A percentile compares a stretch with the other conserved stretches of the same genome.
These are phyloP conservation scores for Phytophthora tubulina DNA, from an alignment of 352 stramenopile species.

Conservation along the genomic window DNA sequence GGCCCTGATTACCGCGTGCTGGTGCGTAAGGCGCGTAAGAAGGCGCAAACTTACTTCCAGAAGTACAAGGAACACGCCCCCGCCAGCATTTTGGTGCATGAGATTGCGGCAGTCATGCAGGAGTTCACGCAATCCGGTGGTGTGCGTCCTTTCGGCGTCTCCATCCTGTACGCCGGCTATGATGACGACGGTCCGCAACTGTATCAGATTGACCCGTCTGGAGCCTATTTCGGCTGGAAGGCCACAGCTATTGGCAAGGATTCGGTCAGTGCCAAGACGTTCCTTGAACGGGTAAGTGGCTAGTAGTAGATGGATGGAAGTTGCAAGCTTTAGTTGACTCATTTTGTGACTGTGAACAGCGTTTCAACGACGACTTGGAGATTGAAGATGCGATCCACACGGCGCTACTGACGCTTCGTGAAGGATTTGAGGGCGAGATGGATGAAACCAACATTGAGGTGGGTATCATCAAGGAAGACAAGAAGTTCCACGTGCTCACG, in stretches of 20 bases:
- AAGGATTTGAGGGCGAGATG: conserved; percentile 99
- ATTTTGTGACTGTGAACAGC: conserved; percentile 41
- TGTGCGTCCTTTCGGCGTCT: conserved; percentile 99
- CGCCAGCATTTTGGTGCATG: conserved; percentile 95
- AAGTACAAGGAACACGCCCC: conserved; percentile 97
- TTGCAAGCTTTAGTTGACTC: conserved; percentile 7
- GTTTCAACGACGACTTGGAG: conserved; percentile 98
- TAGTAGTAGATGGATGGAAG: not conserved
- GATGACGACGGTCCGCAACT: conserved; percentile 98
- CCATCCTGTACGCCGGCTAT: conserved; percentile 97
- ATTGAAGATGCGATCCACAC: conserved; percentile 99
- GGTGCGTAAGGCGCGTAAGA: conserved; percentile 96
- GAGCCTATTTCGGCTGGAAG: conserved; percentile 99
- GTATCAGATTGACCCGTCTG: conserved; percentile 98
- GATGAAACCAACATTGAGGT: conserved; percentile 99
- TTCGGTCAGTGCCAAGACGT: conserved; percentile 99
- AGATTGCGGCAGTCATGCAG: conserved; percentile 98
- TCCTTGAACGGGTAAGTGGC: conserved; percentile 97
- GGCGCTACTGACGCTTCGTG: conserved; percentile 97
- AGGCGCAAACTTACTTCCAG: conserved; percentile 95
- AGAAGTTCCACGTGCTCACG: conserved; percentile 97
- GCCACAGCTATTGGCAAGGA: conserved; percentile 99
- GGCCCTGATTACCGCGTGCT: conserved; percentile 99
- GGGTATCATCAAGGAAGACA: conserved; percentile 96
- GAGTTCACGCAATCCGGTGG: conserved; percentile 98